Evolutionary conservation across 495 filamentous ascomycete species (phyloP).

Genomic region (Apiosordaria backusii): DNA sequence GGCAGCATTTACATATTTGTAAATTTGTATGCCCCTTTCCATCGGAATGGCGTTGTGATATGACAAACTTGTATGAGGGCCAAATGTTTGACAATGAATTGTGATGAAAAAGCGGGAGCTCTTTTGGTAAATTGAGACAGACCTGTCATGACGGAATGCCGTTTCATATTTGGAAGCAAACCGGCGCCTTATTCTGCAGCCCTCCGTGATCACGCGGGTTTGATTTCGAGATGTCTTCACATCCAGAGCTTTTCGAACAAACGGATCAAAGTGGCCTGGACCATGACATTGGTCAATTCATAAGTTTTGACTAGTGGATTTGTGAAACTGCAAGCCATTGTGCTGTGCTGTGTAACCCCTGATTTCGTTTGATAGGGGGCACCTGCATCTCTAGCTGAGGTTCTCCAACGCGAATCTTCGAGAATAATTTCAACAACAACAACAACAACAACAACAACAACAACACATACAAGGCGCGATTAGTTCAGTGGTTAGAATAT

Average conservation of each 20-base stretch:
- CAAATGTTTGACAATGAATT: background rate
- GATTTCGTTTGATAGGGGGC: background rate
- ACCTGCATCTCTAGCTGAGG: background rate
- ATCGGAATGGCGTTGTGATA: background rate
- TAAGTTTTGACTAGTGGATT: background rate
- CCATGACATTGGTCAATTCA: background rate
- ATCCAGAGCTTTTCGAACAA: background rate
- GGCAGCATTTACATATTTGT: background rate
- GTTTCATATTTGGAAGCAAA: background rate
- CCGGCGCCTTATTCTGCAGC: background rate
- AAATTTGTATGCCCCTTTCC: background rate
- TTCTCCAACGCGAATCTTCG: background rate
- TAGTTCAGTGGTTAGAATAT: slow-evolving; percentile 29
- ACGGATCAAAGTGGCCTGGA: background rate
- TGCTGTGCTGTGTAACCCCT: background rate
- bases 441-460: background rate
- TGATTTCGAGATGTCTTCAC: background rate
- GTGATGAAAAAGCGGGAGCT: background rate
- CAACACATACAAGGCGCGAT: slow-evolving; percentile 15
- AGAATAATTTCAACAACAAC: background rate
- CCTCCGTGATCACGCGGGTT: background rate
- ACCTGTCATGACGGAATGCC: background rate
- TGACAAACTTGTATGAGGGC: slow-evolving; percentile 1
- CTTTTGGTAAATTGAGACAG: background rate
- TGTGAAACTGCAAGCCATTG: background rate